Conservation (phyloP, 2,329 filamentous ascomycete species). For the Ilyonectria robusta region DNA sequence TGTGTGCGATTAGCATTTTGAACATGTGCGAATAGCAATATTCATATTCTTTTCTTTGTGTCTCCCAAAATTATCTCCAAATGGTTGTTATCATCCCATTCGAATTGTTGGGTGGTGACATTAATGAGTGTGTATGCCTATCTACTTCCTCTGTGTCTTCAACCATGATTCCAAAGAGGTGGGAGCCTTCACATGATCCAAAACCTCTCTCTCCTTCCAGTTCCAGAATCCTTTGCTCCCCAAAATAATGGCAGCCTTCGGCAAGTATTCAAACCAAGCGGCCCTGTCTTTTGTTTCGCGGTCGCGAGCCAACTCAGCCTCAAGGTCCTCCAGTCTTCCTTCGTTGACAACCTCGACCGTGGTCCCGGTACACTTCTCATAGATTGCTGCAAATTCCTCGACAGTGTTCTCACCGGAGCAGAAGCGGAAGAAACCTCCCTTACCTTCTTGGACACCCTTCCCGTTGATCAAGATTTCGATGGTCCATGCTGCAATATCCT, state of each 20-base stretch:
- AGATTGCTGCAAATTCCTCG: neutral
- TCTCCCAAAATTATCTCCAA: too few relatives aligned
- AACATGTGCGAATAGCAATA: too few relatives aligned
- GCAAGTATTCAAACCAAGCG: neutral
- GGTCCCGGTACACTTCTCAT: neutral
- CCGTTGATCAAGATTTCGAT: conserved; percentile 6
- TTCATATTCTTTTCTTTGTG: too few relatives aligned
- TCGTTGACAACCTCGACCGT: conserved; percentile 1
- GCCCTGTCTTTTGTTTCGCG: neutral
- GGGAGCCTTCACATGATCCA: too few relatives aligned
- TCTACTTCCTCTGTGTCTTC: too few relatives aligned
- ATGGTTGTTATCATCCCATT: too few relatives aligned
- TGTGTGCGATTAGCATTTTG: too few relatives aligned
- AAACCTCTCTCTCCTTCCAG: too few relatives aligned
- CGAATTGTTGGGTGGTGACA: too few relatives aligned
- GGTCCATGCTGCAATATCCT: conserved; percentile 11
- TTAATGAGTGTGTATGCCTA: too few relatives aligned
- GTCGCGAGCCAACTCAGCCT: neutral
- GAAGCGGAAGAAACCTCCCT: conserved; percentile 10
- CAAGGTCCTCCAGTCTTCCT: conserved; percentile 1
- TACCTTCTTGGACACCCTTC: conserved; percentile 5
- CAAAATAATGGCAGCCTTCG: neutral
- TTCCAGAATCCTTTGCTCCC: conserved; percentile 6
- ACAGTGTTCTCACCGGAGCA: conserved; percentile 9
- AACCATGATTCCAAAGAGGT: too few relatives aligned